Evolutionary conservation across 1,139 yeast genomes (phyloP).

Genomic region (Zygosaccharomyces pseudobailii): DNA sequence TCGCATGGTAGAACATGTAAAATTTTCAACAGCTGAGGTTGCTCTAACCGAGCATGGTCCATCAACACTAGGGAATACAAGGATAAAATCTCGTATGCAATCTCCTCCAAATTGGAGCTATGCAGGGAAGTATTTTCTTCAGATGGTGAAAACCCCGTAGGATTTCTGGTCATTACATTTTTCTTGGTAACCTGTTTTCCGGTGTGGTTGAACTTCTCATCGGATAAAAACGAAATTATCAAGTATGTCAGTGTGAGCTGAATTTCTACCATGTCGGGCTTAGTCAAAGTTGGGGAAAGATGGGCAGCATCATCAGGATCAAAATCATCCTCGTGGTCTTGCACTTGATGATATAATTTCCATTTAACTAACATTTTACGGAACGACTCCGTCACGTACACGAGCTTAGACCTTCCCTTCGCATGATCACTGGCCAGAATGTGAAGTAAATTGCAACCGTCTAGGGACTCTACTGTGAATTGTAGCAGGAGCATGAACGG

Average conservation of each 20-base stretch:
- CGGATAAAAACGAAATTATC: conserved; percentile 21
- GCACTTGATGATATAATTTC: conserved; percentile 27
- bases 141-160: background rate
- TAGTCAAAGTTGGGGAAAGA: conserved; percentile 10
- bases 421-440: conserved; percentile 14
- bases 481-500: conserved; percentile 25
- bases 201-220: conserved; percentile 6
- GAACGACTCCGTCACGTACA: conserved; percentile 23
- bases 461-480: conserved; percentile 19
- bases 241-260: conserved; percentile 30
- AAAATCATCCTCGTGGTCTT: conserved; percentile 24
- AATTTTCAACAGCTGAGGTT: conserved; percentile 25
- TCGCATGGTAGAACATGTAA: conserved; percentile 29
- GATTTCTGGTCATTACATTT: background rate
- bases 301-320: conserved; percentile 1
- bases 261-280: conserved; percentile 29
- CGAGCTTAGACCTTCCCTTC: conserved; percentile 16
- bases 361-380: conserved; percentile 21
- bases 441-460: conserved; percentile 27
- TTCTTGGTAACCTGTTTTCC: background rate
- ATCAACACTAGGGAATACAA: conserved; percentile 26
- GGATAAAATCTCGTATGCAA: conserved; percentile 29
- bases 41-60: conserved; percentile 14
- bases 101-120: conserved; percentile 16
- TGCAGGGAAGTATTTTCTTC: background rate